Evolutionary conservation across 169 alveolate species (phyloP).

Genomic region (Toxoplasma gondii): DNA sequence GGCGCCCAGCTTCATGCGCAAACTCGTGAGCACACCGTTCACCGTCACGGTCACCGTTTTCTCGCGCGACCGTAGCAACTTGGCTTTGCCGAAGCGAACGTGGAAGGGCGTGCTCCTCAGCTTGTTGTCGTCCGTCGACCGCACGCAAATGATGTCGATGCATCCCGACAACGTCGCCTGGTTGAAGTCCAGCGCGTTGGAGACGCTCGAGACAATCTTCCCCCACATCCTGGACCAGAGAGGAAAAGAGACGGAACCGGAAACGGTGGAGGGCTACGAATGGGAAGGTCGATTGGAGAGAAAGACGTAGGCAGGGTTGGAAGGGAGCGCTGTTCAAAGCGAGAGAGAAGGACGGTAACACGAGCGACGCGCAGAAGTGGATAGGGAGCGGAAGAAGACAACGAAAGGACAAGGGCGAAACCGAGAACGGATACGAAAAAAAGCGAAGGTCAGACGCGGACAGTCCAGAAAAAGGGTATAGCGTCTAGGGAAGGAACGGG

Average conservation of each 20-base stretch:
- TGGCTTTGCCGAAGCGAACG: constrained; percentile 96
- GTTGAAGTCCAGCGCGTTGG: constrained; percentile 90
- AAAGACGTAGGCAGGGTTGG: neutral
- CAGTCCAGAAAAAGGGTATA: neutral
- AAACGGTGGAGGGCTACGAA: neutral
- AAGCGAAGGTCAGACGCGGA: neutral
- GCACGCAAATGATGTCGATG: constrained; percentile 92
- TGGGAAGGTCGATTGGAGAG: neutral
- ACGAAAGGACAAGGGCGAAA: neutral
- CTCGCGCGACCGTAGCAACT: constrained; percentile 92
- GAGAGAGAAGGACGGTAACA: neutral
- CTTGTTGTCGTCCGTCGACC: constrained; percentile 81
- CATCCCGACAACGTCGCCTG: constrained; percentile 94
- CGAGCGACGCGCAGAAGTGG: neutral
- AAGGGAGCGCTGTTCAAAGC: neutral
- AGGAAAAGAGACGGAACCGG: constrained; percentile 17
- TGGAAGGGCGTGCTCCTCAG: constrained; percentile 94
- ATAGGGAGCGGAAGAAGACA: neutral
- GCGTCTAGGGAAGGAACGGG: neutral
- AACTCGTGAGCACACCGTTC: constrained; percentile 89
- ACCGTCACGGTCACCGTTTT: constrained; percentile 90
- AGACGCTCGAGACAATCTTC: constrained; percentile 90
- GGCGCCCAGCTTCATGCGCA: constrained; percentile 94
- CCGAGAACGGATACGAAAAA: neutral
- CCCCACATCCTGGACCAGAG: constrained; percentile 86